phyloP scores from a whole-genome alignment of 352 stramenopile species.

The Phytophthora nicotianae region DNA sequence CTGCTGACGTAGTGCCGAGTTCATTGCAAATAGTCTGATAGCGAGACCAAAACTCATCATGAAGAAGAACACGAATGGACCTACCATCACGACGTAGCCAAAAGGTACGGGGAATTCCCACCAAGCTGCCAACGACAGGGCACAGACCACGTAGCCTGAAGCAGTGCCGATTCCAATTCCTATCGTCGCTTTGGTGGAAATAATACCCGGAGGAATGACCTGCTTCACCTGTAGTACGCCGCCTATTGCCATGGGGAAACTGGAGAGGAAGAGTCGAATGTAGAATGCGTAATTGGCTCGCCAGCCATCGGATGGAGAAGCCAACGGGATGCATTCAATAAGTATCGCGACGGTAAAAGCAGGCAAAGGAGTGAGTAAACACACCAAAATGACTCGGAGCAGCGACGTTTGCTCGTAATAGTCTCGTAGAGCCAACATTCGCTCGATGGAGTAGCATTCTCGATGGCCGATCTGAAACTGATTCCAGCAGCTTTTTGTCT shows the following conservation, averaged over 20 bases:
- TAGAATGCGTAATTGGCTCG: slow-evolving; percentile 5
- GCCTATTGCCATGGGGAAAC: neutral
- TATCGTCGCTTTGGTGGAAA: neutral
- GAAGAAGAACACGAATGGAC: neutral
- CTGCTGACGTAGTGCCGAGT: neutral
- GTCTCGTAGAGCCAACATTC: slow-evolving; percentile 10
- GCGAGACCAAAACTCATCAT: neutral
- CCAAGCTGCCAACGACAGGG: neutral
- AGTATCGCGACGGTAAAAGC: slow-evolving; percentile 16
- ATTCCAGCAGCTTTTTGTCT: neutral
- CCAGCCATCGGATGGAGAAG: neutral
- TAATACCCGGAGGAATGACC: neutral
- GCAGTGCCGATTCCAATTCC: neutral
- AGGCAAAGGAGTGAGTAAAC: slow-evolving; percentile 5
- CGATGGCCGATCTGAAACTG: neutral
- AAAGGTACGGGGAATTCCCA: slow-evolving; percentile 1
- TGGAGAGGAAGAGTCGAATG: neutral
- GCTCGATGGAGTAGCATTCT: neutral
- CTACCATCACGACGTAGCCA: slow-evolving; percentile 1
- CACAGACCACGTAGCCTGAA: neutral
- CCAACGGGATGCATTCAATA: slow-evolving; percentile 40
- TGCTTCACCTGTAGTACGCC: slow-evolving; percentile 1
- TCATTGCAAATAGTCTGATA: neutral
- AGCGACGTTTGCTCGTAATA: slow-evolving; percentile 9
- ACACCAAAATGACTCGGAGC: slow-evolving; percentile 15